A percentile compares a stretch with the other conserved stretches of the same genome.
These are phyloP conservation scores for Aureobasidium sp. DNA, from an alignment of 2,329 filamentous ascomycete genomes.

Conservation along the genomic window DNA sequence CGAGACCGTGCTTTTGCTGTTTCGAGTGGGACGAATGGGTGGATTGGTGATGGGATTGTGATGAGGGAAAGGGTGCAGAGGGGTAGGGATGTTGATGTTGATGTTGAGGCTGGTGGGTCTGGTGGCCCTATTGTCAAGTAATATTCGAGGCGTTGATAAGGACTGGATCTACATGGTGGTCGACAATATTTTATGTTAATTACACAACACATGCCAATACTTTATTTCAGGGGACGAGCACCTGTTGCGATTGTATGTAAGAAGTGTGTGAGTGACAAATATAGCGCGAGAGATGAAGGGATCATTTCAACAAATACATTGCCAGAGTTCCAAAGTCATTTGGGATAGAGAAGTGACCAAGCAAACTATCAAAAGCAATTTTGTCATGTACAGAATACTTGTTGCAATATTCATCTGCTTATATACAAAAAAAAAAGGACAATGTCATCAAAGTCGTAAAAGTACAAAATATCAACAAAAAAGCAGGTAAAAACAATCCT, in stretches of 20 bases:
- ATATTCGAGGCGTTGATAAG: neutral
- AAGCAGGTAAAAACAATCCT: neutral
- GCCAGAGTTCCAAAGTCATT: too few relatives aligned
- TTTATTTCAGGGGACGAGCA: too few relatives aligned
- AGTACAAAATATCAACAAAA: neutral
- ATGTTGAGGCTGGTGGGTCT: conserved; percentile 5
- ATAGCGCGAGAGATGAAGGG: too few relatives aligned
- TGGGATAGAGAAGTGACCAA: neutral
- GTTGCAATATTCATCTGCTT: neutral
- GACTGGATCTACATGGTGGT: too few relatives aligned
- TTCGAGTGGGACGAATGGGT: neutral
- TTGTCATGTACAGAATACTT: neutral
- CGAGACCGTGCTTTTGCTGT: conserved; percentile 58
- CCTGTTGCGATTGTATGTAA: too few relatives aligned
- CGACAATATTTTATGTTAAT: too few relatives aligned
- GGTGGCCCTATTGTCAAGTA: neutral
- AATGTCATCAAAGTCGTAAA: neutral
- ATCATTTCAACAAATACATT: too few relatives aligned
- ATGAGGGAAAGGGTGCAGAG: conserved; percentile 8
- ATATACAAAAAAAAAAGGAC: neutral
- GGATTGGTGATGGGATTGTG: neutral
- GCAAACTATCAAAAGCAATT: neutral
- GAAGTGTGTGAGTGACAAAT: too few relatives aligned
- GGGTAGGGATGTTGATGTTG: neutral
- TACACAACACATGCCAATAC: too few relatives aligned